phyloP scores from a whole-genome alignment of 768 basidiomycete genomes.

The Boletus fagicola region DNA sequence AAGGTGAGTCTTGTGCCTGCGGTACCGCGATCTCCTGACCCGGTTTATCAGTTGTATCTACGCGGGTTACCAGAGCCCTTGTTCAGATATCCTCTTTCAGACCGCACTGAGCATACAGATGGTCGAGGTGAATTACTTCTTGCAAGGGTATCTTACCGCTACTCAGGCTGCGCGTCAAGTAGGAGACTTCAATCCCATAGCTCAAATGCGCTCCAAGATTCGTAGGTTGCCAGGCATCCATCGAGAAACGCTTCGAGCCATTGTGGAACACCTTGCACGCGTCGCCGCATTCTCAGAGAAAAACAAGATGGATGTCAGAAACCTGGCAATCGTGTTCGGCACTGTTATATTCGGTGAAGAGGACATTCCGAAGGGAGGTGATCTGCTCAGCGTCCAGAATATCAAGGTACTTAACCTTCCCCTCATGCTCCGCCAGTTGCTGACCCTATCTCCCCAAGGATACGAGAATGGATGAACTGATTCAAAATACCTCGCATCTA shows the following conservation, averaged over 20 bases:
- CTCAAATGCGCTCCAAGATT: conserved; percentile 84
- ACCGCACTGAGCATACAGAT: conserved; percentile 79
- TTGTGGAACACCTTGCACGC: conserved; percentile 80
- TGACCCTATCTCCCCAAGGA: conserved; percentile 41
- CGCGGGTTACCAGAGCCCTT: conserved; percentile 89
- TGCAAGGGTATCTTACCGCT: neutral
- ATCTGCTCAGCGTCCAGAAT: conserved; percentile 72
- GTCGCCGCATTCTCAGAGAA: conserved; percentile 63
- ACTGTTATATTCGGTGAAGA: conserved; percentile 91
- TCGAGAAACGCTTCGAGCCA: conserved; percentile 75
- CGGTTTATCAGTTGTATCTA: conserved; percentile 58
- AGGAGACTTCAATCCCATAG: conserved; percentile 63
- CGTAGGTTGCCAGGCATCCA: conserved; percentile 80
- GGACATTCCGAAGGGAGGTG: conserved; percentile 74
- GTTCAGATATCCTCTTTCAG: conserved; percentile 76
- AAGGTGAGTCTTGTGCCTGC: conserved; percentile 50
- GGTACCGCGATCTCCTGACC: conserved; percentile 1
- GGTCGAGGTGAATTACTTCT: conserved; percentile 53
- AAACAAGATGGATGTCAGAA: conserved; percentile 95
- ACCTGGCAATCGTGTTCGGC: conserved; percentile 88
- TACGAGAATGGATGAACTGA: conserved; percentile 82
- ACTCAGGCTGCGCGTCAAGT: conserved; percentile 40
- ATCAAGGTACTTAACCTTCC: conserved; percentile 55
- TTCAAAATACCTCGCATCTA: conserved; percentile 62
- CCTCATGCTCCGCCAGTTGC: conserved; percentile 34